A percentile compares a stretch with the other conserved stretches of the same genome.
Conservation (phyloP, 129 eudicot species). For the Ambrosia artemisiifolia region DNA sequence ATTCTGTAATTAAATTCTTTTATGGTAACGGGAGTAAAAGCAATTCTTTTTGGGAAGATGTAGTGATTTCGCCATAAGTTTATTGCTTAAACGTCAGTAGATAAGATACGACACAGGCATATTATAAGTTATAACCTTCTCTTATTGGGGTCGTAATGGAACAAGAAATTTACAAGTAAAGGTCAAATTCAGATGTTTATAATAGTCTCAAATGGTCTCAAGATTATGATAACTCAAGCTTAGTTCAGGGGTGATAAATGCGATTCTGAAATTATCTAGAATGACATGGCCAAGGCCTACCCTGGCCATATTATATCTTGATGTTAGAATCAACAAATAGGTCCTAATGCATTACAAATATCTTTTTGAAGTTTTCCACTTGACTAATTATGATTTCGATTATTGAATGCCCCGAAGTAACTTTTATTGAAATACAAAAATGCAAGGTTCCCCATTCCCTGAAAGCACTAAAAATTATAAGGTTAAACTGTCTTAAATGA, state of each 20-base stretch:
- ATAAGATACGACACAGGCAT: background rate
- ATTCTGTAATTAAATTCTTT: background rate
- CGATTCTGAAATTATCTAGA: background rate
- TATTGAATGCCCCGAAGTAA: background rate
- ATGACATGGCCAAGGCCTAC: background rate
- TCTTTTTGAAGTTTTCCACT: background rate
- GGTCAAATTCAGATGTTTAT: background rate
- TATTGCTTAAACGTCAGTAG: background rate
- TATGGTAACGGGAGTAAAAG: background rate
- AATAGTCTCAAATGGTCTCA: background rate
- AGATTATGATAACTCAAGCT: background rate
- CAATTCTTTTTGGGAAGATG: background rate
- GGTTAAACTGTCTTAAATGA: background rate
- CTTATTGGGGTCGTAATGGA: background rate
- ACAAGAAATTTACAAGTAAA: background rate
- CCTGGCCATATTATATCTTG: background rate
- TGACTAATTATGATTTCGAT: background rate
- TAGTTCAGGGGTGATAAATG: background rate
- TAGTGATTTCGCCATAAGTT: background rate
- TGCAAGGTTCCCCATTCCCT: background rate
- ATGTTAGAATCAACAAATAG: background rate
- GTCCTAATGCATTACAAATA: background rate
- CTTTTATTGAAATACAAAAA: background rate
- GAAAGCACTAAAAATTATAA: background rate
- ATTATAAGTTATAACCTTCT: background rate